Base-by-base conservation (phyloP, 768 basidiomycete genomes). In the Phylloporus arenicola region DNA sequence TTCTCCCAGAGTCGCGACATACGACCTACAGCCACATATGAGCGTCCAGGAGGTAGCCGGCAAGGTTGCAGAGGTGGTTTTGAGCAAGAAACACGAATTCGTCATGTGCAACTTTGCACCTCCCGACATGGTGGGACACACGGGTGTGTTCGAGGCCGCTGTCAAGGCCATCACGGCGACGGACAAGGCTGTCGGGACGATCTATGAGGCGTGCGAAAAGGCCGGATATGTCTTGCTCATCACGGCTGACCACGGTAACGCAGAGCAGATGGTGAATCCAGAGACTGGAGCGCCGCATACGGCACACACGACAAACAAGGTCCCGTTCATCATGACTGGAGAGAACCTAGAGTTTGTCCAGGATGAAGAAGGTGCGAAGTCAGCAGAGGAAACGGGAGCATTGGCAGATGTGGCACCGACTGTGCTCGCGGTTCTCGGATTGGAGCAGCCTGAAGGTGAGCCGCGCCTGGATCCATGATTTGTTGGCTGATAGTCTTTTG, bases 21-120 rank as follows among this genome's bases (percentile, higher is more conserved):
- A 97, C 70, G 93, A 97, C 71, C 79, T 87, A 60, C 76, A 88
- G 56, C 93, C 93, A 3, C 80, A 83, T 60, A 96, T 97, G 93
- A 87, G 83, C 63, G 92, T 83, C 4, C 85, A 89, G 55, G 79
- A 73, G 34, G 93, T 97, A 16, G 93, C 92, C 0, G 88, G 92
- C 61, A 91, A 90, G 68, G 92, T 96, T n/a, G 88, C 89, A 1
- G 85, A 91, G 68, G 77, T 92, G 8, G 78, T 97, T 55, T 78
- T 77, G 61, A 72, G 73, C 58, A 70, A 75, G 48, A 75, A 83
- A 41, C 78, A 89, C 61, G 88, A 94, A 39, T 96, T 96, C 62
- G 80, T 96, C 51, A 96, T 96, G 92, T 95, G 92, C 75, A 96
- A 95, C 72, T 96, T 95, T 68, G 93, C 93, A 4, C 93, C 93